phyloP scores from a whole-genome alignment of 2,329 filamentous ascomycete species.

The Colletotrichum sp. region DNA sequence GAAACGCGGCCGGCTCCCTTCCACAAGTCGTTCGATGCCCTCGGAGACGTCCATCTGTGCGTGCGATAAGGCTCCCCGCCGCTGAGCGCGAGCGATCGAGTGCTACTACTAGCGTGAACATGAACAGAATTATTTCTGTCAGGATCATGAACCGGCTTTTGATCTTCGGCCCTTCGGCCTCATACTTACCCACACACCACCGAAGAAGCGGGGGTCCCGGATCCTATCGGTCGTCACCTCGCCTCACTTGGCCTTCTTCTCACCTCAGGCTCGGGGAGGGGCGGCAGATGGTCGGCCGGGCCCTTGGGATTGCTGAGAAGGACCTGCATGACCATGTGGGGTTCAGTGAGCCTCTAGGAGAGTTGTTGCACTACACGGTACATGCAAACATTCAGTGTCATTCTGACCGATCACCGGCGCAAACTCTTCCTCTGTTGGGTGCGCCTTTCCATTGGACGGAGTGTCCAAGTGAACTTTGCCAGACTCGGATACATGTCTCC shows the following conservation, averaged over 20 bases:
- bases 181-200: background rate
- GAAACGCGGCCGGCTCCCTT: slow-evolving; percentile 13
- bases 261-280: background rate
- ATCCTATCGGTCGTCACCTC: background rate
- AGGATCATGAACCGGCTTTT: background rate
- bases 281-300: background rate
- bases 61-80: background rate
- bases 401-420: background rate
- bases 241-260: slow-evolving; percentile 5
- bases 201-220: background rate
- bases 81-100: background rate
- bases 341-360: background rate
- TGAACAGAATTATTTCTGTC: slow-evolving; percentile 5
- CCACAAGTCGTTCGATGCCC: slow-evolving; percentile 4
- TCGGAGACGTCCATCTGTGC: background rate
- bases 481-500: background rate
- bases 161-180: slow-evolving; percentile 8
- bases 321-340: slow-evolving; percentile 1
- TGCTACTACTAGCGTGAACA: background rate
- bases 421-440: background rate
- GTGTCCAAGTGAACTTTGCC: background rate
- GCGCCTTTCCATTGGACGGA: background rate
- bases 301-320: background rate
- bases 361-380: background rate
- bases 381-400: background rate